These are phyloP conservation scores for Patellaria atrata DNA, from an alignment of 495 filamentous ascomycete species.

Conservation along the genomic window DNA sequence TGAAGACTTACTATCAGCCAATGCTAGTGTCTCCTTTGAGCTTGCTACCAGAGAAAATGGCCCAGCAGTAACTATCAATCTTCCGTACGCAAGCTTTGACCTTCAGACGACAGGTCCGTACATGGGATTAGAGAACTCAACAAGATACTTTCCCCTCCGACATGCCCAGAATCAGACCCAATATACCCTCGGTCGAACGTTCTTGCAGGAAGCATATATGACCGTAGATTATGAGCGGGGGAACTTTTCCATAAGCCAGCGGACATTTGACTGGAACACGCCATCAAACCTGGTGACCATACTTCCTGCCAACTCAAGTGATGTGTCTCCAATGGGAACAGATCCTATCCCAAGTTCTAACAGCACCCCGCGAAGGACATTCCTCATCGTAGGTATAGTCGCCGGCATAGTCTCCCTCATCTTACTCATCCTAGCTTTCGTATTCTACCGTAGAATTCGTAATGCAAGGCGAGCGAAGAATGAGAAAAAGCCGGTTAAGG, in stretches of 20 bases:
- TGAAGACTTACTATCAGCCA: slow-evolving; percentile 23
- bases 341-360: no score
- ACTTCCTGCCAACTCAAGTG: slow-evolving; percentile 19
- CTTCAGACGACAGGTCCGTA: no score
- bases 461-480: no score
- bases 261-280: slow-evolving; percentile 46
- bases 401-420: no score
- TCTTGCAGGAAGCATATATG: slow-evolving; percentile 43
- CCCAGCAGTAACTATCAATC: slow-evolving; percentile 28
- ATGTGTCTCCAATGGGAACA: no score
- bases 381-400: no score
- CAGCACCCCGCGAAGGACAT: no score
- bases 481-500: no score
- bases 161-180: slow-evolving; percentile 36
- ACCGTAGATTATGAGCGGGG: slow-evolving; percentile 32
- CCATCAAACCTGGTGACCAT: slow-evolving; percentile 39
- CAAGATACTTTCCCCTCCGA: slow-evolving; percentile 39
- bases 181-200: slow-evolving; percentile 41
- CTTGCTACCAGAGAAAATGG: slow-evolving; percentile 29
- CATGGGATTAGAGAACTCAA: slow-evolving; percentile 15
- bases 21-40: slow-evolving; percentile 34
- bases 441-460: no score
- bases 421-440: no score
- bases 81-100: slow-evolving; percentile 41
- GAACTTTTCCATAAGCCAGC: slow-evolving; percentile 33